phyloP scores from a whole-genome alignment of 2,329 filamentous ascomycete species.

The Paecilomyces sp. region DNA sequence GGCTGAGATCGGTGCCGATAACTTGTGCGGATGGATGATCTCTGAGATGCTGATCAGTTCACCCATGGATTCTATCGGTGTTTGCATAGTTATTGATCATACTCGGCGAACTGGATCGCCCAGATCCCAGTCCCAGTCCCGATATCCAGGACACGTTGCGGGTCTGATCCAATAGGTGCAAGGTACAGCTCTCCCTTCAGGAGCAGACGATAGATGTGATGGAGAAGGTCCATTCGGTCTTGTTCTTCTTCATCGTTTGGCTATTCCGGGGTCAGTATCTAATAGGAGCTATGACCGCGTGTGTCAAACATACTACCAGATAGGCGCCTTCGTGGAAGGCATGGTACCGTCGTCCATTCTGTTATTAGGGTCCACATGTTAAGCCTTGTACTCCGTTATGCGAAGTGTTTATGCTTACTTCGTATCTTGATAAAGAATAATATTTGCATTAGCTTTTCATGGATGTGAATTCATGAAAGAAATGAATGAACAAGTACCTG shows the following conservation, averaged over 20 bases:
- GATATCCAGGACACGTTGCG: background rate
- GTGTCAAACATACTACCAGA: conserved; percentile 9
- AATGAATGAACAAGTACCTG: conserved; percentile 1
- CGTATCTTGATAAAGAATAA: conserved; percentile 2
- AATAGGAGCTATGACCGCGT: background rate
- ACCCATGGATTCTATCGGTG: background rate
- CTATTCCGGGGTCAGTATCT: background rate
- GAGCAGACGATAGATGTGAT: background rate
- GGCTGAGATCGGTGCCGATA: conserved; percentile 14
- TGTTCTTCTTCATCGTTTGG: conserved; percentile 1
- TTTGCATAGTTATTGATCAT: background rate
- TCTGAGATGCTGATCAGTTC: conserved; percentile 1
- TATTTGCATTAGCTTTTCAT: no score
- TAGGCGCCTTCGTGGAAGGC: conserved; percentile 16
- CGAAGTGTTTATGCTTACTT: conserved; percentile 1
- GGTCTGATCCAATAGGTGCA: background rate
- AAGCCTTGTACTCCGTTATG: background rate
- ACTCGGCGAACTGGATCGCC: conserved; percentile 8
- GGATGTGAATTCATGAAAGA: no score
- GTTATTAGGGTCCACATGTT: background rate
- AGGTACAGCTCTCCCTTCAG: background rate
- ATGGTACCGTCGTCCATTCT: conserved; percentile 20
- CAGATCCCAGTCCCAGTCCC: conserved; percentile 3
- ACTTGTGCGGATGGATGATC: conserved; percentile 16
- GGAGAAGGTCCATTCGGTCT: background rate